Evolutionary conservation across 768 basidiomycete species (phyloP).

Genomic region (Suillus sp.): DNA sequence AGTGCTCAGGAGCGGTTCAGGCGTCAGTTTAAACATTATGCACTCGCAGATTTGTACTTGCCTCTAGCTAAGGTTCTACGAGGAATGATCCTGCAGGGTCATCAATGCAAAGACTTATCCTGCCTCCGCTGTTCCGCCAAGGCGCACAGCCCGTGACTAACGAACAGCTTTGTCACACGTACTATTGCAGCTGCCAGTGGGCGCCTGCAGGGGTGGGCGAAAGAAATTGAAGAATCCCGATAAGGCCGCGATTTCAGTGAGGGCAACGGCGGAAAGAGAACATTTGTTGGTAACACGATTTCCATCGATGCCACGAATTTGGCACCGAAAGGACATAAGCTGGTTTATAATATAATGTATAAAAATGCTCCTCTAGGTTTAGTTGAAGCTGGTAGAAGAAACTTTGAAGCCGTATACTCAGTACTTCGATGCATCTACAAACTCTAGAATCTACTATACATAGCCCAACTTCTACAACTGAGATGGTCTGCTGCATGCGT

Average conservation of each 20-base stretch:
- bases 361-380: neutral
- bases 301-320: neutral
- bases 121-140: neutral
- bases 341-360: neutral
- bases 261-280: neutral
- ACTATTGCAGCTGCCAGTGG: too few species aligned
- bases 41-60: neutral
- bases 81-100: neutral
- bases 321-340: neutral
- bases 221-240: neutral
- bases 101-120: neutral
- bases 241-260: neutral
- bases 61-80: neutral
- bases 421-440: too few species aligned
- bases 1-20: neutral
- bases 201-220: too few species aligned
- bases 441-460: too few species aligned
- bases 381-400: neutral
- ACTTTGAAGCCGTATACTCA: too few species aligned
- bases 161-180: neutral
- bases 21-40: neutral
- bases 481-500: conserved; percentile 13
- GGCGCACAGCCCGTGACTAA: neutral
- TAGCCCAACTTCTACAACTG: too few species aligned
- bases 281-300: neutral